Percentiles rank a stretch among this genome's conserved stretches.
Evolutionary conservation across 352 stramenopile genomes (phyloP).

Genomic region (Phytophthora citrophthora): DNA sequence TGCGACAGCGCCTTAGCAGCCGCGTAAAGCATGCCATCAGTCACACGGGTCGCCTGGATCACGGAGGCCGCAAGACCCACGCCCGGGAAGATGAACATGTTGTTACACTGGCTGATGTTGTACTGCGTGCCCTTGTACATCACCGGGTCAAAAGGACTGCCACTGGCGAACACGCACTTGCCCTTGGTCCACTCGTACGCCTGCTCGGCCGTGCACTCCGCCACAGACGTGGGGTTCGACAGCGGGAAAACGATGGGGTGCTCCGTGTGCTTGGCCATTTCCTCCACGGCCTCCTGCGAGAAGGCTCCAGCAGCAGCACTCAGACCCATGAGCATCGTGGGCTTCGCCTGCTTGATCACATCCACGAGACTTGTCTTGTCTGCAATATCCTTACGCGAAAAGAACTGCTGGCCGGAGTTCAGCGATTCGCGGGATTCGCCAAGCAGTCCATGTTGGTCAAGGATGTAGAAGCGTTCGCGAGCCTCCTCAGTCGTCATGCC

Average conservation of each 20-base stretch:
- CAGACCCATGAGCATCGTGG: constrained; percentile 96
- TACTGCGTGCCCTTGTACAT: constrained; percentile 85
- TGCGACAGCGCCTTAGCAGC: constrained; percentile 94
- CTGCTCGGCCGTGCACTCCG: constrained; percentile 96
- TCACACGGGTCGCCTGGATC: constrained; percentile 77
- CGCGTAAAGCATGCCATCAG: constrained; percentile 96
- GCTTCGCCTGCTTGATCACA: constrained; percentile 87
- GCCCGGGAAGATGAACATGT: constrained; percentile 98
- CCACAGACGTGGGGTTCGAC: constrained; percentile 96
- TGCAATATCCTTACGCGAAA: constrained; percentile 65
- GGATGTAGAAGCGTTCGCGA: constrained; percentile 78
- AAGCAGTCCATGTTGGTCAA: constrained; percentile 81
- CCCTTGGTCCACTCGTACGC: constrained; percentile 97
- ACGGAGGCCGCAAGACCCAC: constrained; percentile 93
- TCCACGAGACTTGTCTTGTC: constrained; percentile 84
- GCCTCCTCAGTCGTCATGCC: constrained; percentile 72
- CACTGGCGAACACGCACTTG: constrained; percentile 95
- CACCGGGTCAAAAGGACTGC: constrained; percentile 95
- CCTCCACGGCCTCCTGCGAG: constrained; percentile 75
- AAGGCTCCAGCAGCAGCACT: constrained; percentile 90
- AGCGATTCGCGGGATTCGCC: constrained; percentile 52
- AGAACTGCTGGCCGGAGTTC: constrained; percentile 85
- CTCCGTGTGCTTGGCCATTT: constrained; percentile 91
- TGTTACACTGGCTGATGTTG: constrained; percentile 93
- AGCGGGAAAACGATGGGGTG: constrained; percentile 97